Conservation (phyloP, 2,329 filamentous ascomycete species). For the Biscogniauxia mediterranea region DNA sequence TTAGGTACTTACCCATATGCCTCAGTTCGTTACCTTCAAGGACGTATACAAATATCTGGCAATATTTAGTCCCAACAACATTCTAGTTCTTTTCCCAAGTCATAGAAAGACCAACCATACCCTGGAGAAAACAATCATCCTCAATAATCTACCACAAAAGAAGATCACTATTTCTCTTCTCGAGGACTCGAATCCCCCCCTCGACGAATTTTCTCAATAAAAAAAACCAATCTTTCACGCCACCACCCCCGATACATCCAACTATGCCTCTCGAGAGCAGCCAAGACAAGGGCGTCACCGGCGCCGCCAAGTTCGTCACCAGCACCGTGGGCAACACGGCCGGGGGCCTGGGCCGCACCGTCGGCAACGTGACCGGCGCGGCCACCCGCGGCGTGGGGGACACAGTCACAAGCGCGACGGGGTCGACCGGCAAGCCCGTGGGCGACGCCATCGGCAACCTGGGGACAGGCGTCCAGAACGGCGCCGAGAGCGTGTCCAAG, state of each 20-base stretch:
- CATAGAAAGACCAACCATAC: too few relatives aligned
- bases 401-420: slow-evolving; percentile 45
- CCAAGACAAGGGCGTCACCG: slow-evolving; percentile 31
- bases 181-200: background rate
- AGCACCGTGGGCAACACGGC: slow-evolving; percentile 32
- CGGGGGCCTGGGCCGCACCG: slow-evolving; percentile 32
- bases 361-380: slow-evolving; percentile 37
- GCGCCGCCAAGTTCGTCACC: slow-evolving; percentile 36
- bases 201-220: background rate
- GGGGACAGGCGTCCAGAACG: slow-evolving; percentile 43
- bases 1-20: too few relatives aligned
- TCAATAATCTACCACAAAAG: background rate
- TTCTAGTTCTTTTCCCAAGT: too few relatives aligned
- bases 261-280: slow-evolving; percentile 31
- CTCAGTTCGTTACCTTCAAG: background rate
- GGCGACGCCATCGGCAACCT: slow-evolving; percentile 44
- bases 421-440: slow-evolving; percentile 45
- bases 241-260: too few relatives aligned
- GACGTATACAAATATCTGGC: background rate
- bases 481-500: slow-evolving; percentile 40
- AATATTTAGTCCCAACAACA: background rate
- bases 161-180: background rate
- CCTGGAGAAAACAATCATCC: too few relatives aligned
- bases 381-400: slow-evolving; percentile 44
- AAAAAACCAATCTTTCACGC: background rate